Evolutionary conservation across 805 yeast species (phyloP).

Genomic region (Sungouiella thailandica): DNA sequence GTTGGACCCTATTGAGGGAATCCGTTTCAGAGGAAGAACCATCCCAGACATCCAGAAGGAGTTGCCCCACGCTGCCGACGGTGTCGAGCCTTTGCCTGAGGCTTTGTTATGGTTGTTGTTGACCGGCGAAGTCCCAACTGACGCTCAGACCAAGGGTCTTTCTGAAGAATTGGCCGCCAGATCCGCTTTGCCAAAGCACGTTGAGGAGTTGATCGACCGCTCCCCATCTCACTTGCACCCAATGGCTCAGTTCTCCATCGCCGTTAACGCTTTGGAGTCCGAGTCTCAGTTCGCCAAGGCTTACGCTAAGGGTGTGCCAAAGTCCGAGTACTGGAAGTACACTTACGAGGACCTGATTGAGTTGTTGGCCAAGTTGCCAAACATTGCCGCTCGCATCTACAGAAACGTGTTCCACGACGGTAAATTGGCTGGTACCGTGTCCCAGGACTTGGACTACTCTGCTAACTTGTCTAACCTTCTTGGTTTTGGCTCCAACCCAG

Average conservation of each 20-base stretch:
- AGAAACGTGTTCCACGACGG: constrained; percentile 58
- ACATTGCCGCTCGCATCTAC: constrained; percentile 70
- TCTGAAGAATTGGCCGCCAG: constrained; percentile 60
- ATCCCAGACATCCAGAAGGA: constrained; percentile 64
- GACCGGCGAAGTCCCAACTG: constrained; percentile 69
- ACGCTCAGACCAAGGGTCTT: constrained; percentile 50
- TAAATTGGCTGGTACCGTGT: constrained; percentile 47
- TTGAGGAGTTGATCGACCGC: constrained; percentile 53
- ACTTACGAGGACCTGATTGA: constrained; percentile 67
- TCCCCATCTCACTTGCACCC: constrained; percentile 72
- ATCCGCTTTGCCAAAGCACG: constrained; percentile 61
- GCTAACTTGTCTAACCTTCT: constrained; percentile 62
- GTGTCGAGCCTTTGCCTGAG: constrained; percentile 66
- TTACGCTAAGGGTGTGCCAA: constrained; percentile 64
- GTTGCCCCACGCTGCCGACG: constrained; percentile 58
- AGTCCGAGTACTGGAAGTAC: constrained; percentile 70
- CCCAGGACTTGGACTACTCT: constrained; percentile 60
- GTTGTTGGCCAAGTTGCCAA: constrained; percentile 69
- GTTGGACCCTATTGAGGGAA: constrained; percentile 71
- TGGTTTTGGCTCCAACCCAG: constrained; percentile 53
- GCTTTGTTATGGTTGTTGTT: constrained; percentile 73
- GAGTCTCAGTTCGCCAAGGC: constrained; percentile 69
- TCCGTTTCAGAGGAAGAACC: constrained; percentile 73
- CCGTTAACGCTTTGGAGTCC: constrained; percentile 66
- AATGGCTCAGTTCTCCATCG: constrained; percentile 79